Conservation (phyloP, 208 protist genomes). For the Wallacemonas rigidus region DNA sequence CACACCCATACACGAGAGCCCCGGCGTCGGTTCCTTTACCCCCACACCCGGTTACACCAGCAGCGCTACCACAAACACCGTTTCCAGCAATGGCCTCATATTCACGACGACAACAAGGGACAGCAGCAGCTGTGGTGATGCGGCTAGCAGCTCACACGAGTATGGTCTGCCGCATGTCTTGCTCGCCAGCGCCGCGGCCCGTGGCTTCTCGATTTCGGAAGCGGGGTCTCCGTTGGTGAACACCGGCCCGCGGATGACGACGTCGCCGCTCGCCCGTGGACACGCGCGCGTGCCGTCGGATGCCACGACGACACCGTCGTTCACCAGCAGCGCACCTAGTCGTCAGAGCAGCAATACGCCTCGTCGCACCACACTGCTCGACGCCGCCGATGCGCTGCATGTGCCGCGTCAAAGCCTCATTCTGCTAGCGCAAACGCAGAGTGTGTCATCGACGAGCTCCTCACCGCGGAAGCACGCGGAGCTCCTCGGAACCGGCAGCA, state of each 20-base stretch:
- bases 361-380: neutral
- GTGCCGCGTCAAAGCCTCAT: conserved; percentile 3
- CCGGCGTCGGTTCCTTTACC: neutral
- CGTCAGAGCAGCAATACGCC: neutral
- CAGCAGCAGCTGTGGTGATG: neutral
- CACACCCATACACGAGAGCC: neutral
- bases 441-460: neutral
- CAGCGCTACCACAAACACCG: too few species aligned
- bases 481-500: conserved; percentile 10
- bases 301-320: neutral
- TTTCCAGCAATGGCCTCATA: neutral
- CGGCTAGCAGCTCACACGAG: neutral
- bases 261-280: neutral
- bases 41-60: neutral
- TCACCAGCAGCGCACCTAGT: neutral
- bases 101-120: neutral
- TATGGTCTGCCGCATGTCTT: neutral
- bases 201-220: neutral
- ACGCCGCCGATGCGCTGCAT: conserved; percentile 4
- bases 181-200: neutral
- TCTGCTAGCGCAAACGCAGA: neutral
- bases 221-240: neutral
- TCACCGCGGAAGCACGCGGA: neutral
- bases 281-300: neutral
- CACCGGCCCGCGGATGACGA: neutral